Percentiles rank a stretch among this genome's conserved stretches.
Evolutionary conservation across 2,329 filamentous ascomycete species (phyloP).

Genomic region (Stemphylium vesicarium): DNA sequence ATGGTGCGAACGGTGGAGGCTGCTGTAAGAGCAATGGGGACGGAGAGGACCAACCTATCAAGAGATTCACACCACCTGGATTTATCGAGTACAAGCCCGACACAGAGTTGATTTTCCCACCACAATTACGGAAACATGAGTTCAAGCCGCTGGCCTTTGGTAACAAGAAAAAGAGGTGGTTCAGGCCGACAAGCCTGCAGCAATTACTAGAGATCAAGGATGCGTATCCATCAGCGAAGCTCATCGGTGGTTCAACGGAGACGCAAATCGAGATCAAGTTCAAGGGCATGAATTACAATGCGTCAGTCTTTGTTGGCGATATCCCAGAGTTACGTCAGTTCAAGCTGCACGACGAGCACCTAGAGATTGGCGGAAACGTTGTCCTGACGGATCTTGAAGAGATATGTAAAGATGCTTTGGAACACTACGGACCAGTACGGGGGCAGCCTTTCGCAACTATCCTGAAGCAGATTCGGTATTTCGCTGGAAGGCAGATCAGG

Average conservation of each 20-base stretch:
- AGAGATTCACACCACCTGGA: conserved; percentile 80
- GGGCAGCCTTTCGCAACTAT: conserved; percentile 89
- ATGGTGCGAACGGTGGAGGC: conserved; percentile 51
- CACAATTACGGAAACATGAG: conserved; percentile 80
- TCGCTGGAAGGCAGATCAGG: conserved; percentile 92
- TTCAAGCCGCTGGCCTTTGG: conserved; percentile 85
- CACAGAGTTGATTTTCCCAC: conserved; percentile 94
- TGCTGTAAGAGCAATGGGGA: conserved; percentile 50
- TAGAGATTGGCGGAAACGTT: conserved; percentile 95
- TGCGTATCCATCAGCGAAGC: conserved; percentile 82
- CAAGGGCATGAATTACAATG: conserved; percentile 88
- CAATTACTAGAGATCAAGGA: conserved; percentile 93
- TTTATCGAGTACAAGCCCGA: conserved; percentile 95
- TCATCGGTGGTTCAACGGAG: conserved; percentile 95
- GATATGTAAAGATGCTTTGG: conserved; percentile 79
- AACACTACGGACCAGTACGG: conserved; percentile 73
- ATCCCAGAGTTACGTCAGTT: conserved; percentile 88
- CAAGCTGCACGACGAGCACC: conserved; percentile 74
- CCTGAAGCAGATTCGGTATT: conserved; percentile 91
- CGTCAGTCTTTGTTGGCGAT: conserved; percentile 91
- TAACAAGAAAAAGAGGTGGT: conserved; percentile 95
- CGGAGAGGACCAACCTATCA: conserved; percentile 54
- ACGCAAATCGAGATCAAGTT: conserved; percentile 99
- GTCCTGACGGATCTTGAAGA: conserved; percentile 88
- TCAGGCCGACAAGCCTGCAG: conserved; percentile 81